Base-by-base conservation (phyloP, 1,284 basidiomycete genomes). In the Microbotryum violaceum region DNA sequence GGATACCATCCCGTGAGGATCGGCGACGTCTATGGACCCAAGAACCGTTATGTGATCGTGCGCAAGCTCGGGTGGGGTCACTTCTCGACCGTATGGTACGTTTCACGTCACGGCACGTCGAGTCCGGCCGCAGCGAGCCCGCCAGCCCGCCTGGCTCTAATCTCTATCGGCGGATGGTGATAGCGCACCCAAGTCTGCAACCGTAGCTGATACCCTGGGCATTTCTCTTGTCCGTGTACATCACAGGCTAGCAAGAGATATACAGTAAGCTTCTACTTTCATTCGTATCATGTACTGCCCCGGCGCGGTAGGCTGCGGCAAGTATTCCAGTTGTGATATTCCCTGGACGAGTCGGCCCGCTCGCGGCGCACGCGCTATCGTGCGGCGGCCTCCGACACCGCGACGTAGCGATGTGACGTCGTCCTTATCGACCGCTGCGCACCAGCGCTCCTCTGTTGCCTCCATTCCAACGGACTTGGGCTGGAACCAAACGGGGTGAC, bases 1-100 rank as follows among this genome's bases (percentile, higher is more conserved):
- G 91, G 91, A 23, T 94, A 96, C 76, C 91, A 93, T 74, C 94
- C 93, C 23, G 91, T 97, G 57, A 87, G 93, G 75, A 91, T 98
- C 66, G 94, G 70, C 50, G 70, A 71, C 54, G 93, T 72, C 91
- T 69, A 69, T 60, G 68, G 68, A 1, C 68, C 88, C 60, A 85
- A 91, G 68, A 88, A 84, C 10, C 80, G 94, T 52, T 98, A 98
- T 75, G 76, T 85, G 70, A 89, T 97, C 71, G 91, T 97, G 61
- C 80, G 94, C 66, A 98, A 98, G 77, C 85, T 98, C 16, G 96
- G 94, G 42, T 98, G 94, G 90, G 94, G 96, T 49, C 96, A 98
- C 77, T 98, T 98, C 77, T 77, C 76, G 20, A 78, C 77, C 12
- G 77, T 78, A 12, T 71, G 71, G 67, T 63, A 21, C 58, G 68